Evolutionary conservation across 306 rosid species (phyloP).

Genomic region (Fragaria ananassa): DNA sequence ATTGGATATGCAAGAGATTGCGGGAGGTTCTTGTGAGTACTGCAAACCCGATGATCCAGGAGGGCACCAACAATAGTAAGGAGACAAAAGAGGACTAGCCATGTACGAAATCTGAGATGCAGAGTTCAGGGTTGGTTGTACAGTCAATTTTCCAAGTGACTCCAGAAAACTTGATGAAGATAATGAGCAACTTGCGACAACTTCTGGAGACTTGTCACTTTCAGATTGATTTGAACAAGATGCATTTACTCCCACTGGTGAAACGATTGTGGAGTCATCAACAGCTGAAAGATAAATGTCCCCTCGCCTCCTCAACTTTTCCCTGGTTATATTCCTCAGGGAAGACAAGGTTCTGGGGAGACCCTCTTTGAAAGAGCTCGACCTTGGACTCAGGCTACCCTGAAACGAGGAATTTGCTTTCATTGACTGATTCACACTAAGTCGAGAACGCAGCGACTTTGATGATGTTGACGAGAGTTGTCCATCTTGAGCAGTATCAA

Average conservation of each 20-base stretch:
- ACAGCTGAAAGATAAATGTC: slow-evolving; percentile 39
- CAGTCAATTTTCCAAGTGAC: slow-evolving; percentile 50
- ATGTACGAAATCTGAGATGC: slow-evolving; percentile 44
- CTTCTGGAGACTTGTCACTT: slow-evolving; percentile 40
- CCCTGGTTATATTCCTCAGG: slow-evolving; percentile 63
- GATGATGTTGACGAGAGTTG: slow-evolving; percentile 37
- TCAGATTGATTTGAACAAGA: slow-evolving; percentile 33
- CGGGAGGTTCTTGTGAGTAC: slow-evolving; percentile 42
- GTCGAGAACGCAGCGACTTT: slow-evolving; percentile 68
- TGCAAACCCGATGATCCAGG: slow-evolving; percentile 51
- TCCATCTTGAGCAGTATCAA: slow-evolving; percentile 44
- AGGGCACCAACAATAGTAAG: slow-evolving; percentile 94
- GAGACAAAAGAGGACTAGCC: slow-evolving; percentile 68
- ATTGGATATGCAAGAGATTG: slow-evolving; percentile 29
- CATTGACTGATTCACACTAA: slow-evolving; percentile 47
- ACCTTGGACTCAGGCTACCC: slow-evolving; percentile 83
- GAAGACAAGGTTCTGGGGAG: slow-evolving; percentile 58
- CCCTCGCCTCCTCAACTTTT: slow-evolving; percentile 63
- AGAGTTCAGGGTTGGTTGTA: slow-evolving; percentile 39
- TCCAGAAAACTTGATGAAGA: slow-evolving; percentile 56
- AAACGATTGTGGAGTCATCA: slow-evolving; percentile 44
- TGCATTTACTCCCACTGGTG: slow-evolving; percentile 31
- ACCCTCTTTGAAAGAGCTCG: slow-evolving; percentile 86
- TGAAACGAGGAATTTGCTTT: slow-evolving; percentile 62
- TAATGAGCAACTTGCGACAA: slow-evolving; percentile 25